A percentile compares a stretch with the other conserved stretches of the same genome.
Conservation (phyloP, 495 filamentous ascomycete species). For the Mytilinidion resinicola region DNA sequence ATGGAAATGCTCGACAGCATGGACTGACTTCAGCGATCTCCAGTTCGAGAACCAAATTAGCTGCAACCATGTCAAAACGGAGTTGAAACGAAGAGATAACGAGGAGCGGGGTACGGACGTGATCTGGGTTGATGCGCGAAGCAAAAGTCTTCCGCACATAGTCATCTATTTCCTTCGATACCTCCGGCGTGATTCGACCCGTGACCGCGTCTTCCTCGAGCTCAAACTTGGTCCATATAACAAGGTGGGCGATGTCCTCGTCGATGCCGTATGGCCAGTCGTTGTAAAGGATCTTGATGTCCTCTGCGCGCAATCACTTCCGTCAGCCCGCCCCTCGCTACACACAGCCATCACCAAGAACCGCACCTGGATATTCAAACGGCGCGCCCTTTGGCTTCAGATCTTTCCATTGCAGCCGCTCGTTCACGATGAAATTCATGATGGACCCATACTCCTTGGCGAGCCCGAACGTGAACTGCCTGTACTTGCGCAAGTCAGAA, state of each 20-base stretch:
- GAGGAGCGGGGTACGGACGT: conserved; percentile 31
- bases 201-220: conserved; percentile 60
- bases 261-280: conserved; percentile 91
- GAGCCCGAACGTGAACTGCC: conserved; percentile 56
- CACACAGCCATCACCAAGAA: neutral
- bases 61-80: conserved; percentile 33
- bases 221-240: conserved; percentile 88
- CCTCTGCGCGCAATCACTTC: conserved; percentile 42
- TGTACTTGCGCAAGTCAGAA: conserved; percentile 65
- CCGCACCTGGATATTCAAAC: conserved; percentile 47
- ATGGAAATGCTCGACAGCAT: conserved; percentile 91
- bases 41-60: conserved; percentile 91
- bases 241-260: conserved; percentile 66
- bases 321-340: neutral
- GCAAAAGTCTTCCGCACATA: conserved; percentile 62
- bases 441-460: conserved; percentile 62
- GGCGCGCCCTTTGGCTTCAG: conserved; percentile 42
- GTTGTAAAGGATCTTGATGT: conserved; percentile 71
- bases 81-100: neutral
- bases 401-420: conserved; percentile 60
- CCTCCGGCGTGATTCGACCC: conserved; percentile 57
- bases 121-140: conserved; percentile 39
- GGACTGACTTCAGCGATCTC: conserved; percentile 69
- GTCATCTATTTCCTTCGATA: conserved; percentile 56
- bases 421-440: conserved; percentile 62